Conservation (phyloP, 1,139 yeast genomes). For the Magnusiomyces clavatus region DNA sequence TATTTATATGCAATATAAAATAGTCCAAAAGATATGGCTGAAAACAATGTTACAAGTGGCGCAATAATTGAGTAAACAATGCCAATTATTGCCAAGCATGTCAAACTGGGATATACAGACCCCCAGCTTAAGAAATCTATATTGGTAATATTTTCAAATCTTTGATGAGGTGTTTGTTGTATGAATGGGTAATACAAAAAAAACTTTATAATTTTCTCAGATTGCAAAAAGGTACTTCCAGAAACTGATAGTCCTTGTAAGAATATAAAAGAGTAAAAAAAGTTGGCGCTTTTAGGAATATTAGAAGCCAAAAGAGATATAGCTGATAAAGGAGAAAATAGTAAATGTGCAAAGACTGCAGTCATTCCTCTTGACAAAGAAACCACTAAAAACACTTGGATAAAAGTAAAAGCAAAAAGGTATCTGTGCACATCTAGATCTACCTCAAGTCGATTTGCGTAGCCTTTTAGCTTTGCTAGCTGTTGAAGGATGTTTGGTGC, state of each 20-base stretch:
- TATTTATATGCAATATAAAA: slow-evolving; percentile 63
- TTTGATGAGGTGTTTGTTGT: slow-evolving; percentile 56
- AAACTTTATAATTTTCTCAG: slow-evolving; percentile 40
- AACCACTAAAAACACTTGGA: slow-evolving; percentile 77
- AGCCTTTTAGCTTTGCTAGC: slow-evolving; percentile 62
- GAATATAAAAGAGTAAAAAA: slow-evolving; percentile 66
- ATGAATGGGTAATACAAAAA: slow-evolving; percentile 34
- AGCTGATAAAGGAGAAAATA: slow-evolving; percentile 64
- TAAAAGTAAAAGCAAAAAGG: slow-evolving; percentile 64
- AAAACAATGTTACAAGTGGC: slow-evolving; percentile 63
- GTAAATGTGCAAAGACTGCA: slow-evolving; percentile 53
- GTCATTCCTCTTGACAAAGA: slow-evolving; percentile 78
- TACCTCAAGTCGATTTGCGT: slow-evolving; percentile 52
- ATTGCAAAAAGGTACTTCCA: slow-evolving; percentile 49
- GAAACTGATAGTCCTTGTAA: slow-evolving; percentile 66
- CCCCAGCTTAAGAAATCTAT: slow-evolving; percentile 62
- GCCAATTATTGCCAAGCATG: slow-evolving; percentile 71
- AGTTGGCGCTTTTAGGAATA: slow-evolving; percentile 74
- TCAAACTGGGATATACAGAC: slow-evolving; percentile 61
- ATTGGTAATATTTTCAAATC: slow-evolving; percentile 39
- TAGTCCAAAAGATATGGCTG: slow-evolving; percentile 50
- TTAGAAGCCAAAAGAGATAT: slow-evolving; percentile 66
- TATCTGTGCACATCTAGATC: slow-evolving; percentile 71
- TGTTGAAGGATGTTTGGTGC: slow-evolving; percentile 64
- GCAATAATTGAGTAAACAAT: slow-evolving; percentile 69